A percentile compares a stretch with the other conserved stretches of the same genome.
Conservation (phyloP, 1,139 yeast species). For the Kazachstania sp. region DNA sequence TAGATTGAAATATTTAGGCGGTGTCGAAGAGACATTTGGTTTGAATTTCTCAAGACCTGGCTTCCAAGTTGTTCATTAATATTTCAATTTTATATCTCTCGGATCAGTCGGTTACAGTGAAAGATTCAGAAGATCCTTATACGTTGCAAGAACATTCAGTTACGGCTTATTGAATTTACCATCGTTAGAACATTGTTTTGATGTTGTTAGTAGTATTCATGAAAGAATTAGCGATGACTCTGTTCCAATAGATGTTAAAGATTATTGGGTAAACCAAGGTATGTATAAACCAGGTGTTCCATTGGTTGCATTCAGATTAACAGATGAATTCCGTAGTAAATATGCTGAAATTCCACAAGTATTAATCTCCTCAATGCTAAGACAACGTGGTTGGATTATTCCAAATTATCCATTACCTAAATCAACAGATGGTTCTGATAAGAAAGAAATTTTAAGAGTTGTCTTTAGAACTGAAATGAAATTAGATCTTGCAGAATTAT, state of each 20-base stretch:
- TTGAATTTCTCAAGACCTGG: constrained; percentile 91
- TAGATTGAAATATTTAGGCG: constrained; percentile 78
- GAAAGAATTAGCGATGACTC: constrained; percentile 33
- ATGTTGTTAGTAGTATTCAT: constrained; percentile 72
- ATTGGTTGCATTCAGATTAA: constrained; percentile 76
- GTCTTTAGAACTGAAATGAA: constrained; percentile 71
- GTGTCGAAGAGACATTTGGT: constrained; percentile 78
- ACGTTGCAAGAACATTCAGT: constrained; percentile 26
- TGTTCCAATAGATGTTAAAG: constrained; percentile 14
- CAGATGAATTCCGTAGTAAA: constrained; percentile 44
- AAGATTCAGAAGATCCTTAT: constrained; percentile 52
- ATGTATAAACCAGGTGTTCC: constrained; percentile 71
- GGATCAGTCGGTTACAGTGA: constrained; percentile 65
- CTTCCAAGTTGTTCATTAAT: constrained; percentile 80
- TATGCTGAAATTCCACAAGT: constrained; percentile 86
- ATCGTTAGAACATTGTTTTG: constrained; percentile 59
- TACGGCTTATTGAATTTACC: constrained; percentile 30
- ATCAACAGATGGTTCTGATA: constrained; percentile 31
- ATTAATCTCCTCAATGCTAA: constrained; percentile 59
- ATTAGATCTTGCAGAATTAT: constrained; percentile 61
- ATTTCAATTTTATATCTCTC: constrained; percentile 62
- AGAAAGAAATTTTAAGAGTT: constrained; percentile 66
- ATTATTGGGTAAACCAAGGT: constrained; percentile 18
- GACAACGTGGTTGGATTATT: constrained; percentile 78
- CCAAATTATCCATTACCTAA: constrained; percentile 88